These are phyloP conservation scores for Boletus subluridellus DNA, from an alignment of 1,284 basidiomycete genomes.

Conservation along the genomic window DNA sequence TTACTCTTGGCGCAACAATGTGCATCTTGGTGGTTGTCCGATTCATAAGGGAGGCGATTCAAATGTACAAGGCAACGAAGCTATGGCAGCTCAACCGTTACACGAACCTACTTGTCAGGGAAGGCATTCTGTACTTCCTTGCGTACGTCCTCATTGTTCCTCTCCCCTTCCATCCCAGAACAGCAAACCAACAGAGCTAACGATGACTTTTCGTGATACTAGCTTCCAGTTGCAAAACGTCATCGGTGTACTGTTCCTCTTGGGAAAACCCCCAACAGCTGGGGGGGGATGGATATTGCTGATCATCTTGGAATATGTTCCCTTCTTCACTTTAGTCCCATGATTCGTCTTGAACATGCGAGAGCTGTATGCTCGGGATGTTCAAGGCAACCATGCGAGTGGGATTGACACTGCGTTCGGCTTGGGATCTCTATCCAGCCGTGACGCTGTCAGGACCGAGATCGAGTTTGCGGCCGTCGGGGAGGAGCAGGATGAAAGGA, in stretches of 20 bases:
- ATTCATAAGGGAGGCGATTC: neutral
- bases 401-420: no score
- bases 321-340: neutral
- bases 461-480: no score
- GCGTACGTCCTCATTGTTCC: neutral
- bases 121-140: neutral
- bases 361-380: no score
- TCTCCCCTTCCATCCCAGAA: no score
- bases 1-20: neutral
- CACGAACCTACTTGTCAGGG: neutral
- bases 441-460: no score
- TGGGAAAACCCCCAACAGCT: neutral
- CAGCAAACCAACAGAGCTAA: neutral
- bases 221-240: neutral
- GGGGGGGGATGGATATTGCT: neutral
- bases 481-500: no score
- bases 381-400: no score
- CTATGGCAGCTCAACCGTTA: neutral
- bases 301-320: neutral
- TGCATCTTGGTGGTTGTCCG: neutral
- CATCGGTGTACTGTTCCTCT: neutral
- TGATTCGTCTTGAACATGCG: neutral
- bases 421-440: no score
- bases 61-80: neutral
- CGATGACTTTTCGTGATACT: neutral